Base-by-base conservation (phyloP, 208 protist species). In the Jaenimonas drosophilae region DNA sequence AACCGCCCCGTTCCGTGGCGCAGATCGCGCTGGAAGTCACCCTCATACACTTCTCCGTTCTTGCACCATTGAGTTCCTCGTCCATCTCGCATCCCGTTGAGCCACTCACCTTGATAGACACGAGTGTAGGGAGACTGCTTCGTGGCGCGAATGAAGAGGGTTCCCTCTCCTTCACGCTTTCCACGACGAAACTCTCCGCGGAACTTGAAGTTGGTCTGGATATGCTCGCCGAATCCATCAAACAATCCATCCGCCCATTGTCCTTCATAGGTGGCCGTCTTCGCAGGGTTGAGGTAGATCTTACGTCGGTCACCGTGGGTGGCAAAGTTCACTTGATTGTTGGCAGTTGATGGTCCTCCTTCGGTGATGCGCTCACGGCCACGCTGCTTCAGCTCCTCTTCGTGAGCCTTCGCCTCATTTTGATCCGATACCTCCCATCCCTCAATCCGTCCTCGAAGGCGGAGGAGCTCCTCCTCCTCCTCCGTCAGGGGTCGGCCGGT, bases 41-140 rank as follows among this genome's bases (percentile, higher is more conserved):
- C 87, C 38, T 88, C 78, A 61, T 95, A 95, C n/a, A 92, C 70
- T 41, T 95, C 87, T 2, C 87, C 82, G 49, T 81, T 73, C 24
- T 68, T 55, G 29, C 59, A 54, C 83, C 83, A 95, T 53, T 89
- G 70, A 17, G 76, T 86, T 20, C 87, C 87, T 28, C 67, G 60
- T 26, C 87, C 87, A 34, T 95, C 80, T 21, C 87, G 83, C 58
- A 72, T 73, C 30, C 72, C 81, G 25, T 51, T 58, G 3, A 86
- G 62, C 87, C 87, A 92, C 49, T 91, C 84, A 21, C 87, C 87
- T 27, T 82, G 60, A 59, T 95, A 95, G 21, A 95, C 76, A 27
- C 84, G 76, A 14, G 43, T 47, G 56, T 85, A 95, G n/a, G 72
- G 58, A 16, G 37, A 54, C 32, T 59, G 60, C 34, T 61, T 65